Conservation (phyloP, 1,139 yeast genomes). For the Groenewaldozyma auringiensis region DNA sequence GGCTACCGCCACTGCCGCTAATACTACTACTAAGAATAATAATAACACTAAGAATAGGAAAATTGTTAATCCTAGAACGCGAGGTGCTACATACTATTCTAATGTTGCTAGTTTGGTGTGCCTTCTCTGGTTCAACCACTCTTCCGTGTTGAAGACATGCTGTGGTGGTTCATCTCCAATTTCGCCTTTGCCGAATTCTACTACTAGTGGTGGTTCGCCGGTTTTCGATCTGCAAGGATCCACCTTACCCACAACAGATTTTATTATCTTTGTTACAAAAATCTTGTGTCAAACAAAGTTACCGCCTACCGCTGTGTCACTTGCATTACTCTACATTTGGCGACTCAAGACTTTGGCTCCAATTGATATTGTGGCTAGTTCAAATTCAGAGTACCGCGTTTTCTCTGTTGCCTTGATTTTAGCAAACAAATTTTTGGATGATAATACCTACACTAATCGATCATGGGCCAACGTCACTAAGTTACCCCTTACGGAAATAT, state of each 20-base stretch:
- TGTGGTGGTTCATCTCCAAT: neutral
- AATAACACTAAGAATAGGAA: neutral
- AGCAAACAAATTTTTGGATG: constrained; percentile 93
- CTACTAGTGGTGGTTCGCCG: neutral
- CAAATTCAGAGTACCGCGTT: constrained; percentile 44
- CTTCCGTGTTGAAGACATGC: neutral
- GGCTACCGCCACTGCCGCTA: neutral
- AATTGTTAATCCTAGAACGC: neutral
- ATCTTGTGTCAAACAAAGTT: constrained; percentile 27
- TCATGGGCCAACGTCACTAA: constrained; percentile 97
- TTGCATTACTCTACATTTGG: constrained; percentile 29
- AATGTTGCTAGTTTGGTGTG: constrained; percentile 24
- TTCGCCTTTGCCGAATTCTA: neutral
- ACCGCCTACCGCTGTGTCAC: constrained; percentile 27
- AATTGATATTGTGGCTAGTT: constrained; percentile 22
- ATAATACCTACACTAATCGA: constrained; percentile 88
- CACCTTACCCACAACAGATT: constrained; percentile 13
- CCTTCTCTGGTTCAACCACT: constrained; percentile 24
- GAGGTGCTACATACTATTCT: constrained; percentile 9
- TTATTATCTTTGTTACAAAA: constrained; percentile 19
- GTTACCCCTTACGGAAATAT: constrained; percentile 51
- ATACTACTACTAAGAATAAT: neutral
- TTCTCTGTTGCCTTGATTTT: constrained; percentile 66
- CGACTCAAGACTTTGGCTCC: constrained; percentile 24
- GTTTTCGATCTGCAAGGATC: neutral